Evolutionary conservation across 805 yeast species (phyloP), one percentile per base, ranked within the genome.

Genomic region (Lipomyces mesembrius): DNA sequence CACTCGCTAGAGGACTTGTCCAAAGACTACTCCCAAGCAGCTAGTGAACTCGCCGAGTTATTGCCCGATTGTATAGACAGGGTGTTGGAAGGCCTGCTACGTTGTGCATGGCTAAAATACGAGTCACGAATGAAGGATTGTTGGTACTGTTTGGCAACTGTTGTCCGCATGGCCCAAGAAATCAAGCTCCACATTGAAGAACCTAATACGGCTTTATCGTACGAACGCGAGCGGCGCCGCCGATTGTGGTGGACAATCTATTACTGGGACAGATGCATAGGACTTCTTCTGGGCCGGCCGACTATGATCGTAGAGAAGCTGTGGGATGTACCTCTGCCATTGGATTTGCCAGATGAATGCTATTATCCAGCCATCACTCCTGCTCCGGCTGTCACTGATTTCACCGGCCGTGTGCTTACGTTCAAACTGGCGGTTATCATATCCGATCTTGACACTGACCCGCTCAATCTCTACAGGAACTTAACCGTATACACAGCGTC

Each of bases 181-280:
- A 67, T 68, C 32, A 60, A 63, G 49, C 62, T 68, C 29, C 71
- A 68, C 59, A 53, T 63, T 12, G 71, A 68, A 53, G 71, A 66
- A 39, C 59, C 59, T n/a, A 63, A 63, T 46, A 27, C 61, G 27
- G 67, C 67, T 22, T 60, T 64, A 8, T 52, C 71, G 51, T 68
- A 59, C 52, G 71, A 68, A 39, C 69, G 71, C 25, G 71, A 68
- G 57, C 62, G 63, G 22, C 55, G 68, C 12, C 63, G 71, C 14
- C 62, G 71, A 20, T 58, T 68, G 9, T 68, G 71, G 71, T 68
- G 71, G 71, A 66, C 65, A 1, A 60, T 68, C 27, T 68, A 68
- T 61, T 61, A 68, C 54, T 68, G 71, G 71, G 71, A 68, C 49
- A 62, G 71, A 22, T 57, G 65, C 25, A 55, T 68, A 63, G 67